Percentiles rank a stretch among this genome's conserved stretches.
Conservation (phyloP, 2,329 filamentous ascomycete species). For the Fusarium tjaetaba region DNA sequence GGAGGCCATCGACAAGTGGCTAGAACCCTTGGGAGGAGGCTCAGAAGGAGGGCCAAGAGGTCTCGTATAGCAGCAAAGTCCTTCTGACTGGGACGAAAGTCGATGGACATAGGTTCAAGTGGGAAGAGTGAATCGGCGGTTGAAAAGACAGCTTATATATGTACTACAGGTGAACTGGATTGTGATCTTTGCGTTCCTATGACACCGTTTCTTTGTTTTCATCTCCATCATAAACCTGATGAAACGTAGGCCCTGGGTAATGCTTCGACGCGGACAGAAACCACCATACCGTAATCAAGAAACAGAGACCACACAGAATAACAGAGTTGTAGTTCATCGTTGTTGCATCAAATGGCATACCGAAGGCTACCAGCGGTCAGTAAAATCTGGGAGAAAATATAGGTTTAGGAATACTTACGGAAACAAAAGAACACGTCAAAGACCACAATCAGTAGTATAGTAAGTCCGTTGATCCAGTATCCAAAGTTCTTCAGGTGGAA, state of each 20-base stretch:
- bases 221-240: neutral
- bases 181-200: rapidly evolving
- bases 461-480: constrained; percentile 24
- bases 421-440: constrained; percentile 44
- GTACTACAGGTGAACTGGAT: neutral
- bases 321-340: constrained; percentile 44
- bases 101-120: neutral
- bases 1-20: neutral
- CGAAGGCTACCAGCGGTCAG: constrained; percentile 28
- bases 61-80: neutral
- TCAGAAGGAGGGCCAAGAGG: neutral
- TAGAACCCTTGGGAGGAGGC: neutral
- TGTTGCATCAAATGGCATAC: constrained; percentile 32
- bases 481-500: constrained; percentile 30
- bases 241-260: constrained; percentile 35
- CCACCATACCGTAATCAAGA: constrained; percentile 37
- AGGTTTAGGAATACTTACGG: constrained; percentile 21
- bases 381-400: rapidly evolving
- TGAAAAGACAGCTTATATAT: neutral
- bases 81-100: neutral
- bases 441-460: constrained; percentile 26
- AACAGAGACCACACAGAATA: constrained; percentile 27
- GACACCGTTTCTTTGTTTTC: neutral
- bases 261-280: constrained; percentile 29
- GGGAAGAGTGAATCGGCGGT: neutral